Percentiles rank a stretch among this genome's conserved stretches.
These are phyloP conservation scores for Aaosphaeria arxii DNA, from an alignment of 2,329 filamentous ascomycete species.

Conservation along the genomic window DNA sequence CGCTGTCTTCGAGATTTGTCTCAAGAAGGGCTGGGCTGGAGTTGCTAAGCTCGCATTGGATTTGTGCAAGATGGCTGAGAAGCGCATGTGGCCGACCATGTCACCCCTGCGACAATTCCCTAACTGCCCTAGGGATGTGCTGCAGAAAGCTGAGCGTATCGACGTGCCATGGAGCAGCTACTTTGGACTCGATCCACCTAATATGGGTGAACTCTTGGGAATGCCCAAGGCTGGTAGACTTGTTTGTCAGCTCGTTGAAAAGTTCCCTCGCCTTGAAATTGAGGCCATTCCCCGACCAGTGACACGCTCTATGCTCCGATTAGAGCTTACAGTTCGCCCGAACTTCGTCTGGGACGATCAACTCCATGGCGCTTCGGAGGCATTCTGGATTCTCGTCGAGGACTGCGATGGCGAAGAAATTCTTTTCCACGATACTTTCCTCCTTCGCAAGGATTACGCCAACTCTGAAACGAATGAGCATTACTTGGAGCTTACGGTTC, in stretches of 20 bases:
- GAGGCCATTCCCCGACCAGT: constrained; percentile 93
- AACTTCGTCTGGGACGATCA: constrained; percentile 95
- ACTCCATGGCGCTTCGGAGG: constrained; percentile 83
- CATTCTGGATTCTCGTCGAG: constrained; percentile 96
- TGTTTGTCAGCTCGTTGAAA: constrained; percentile 82
- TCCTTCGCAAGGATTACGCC: constrained; percentile 87
- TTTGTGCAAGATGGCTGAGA: constrained; percentile 98
- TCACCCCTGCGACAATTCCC: constrained; percentile 85
- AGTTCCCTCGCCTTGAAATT: constrained; percentile 89
- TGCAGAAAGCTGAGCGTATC: constrained; percentile 90
- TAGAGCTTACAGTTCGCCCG: constrained; percentile 87
- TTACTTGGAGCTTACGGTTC: constrained; percentile 91
- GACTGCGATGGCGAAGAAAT: constrained; percentile 97
- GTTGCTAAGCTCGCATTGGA: constrained; percentile 91
- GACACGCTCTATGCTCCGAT: constrained; percentile 85
- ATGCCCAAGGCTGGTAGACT: constrained; percentile 83
- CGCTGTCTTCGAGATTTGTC: constrained; percentile 93
- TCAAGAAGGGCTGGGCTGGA: constrained; percentile 93
- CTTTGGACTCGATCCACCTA: constrained; percentile 92
- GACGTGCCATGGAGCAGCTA: constrained; percentile 92
- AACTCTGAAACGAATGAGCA: constrained; percentile 86
- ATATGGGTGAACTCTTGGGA: constrained; percentile 91
- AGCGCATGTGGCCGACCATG: constrained; percentile 99
- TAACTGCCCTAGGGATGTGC: constrained; percentile 75
- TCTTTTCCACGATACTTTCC: constrained; percentile 89